Evolutionary conservation across 805 yeast species (phyloP).

Genomic region (Jamesozyma lodderae): DNA sequence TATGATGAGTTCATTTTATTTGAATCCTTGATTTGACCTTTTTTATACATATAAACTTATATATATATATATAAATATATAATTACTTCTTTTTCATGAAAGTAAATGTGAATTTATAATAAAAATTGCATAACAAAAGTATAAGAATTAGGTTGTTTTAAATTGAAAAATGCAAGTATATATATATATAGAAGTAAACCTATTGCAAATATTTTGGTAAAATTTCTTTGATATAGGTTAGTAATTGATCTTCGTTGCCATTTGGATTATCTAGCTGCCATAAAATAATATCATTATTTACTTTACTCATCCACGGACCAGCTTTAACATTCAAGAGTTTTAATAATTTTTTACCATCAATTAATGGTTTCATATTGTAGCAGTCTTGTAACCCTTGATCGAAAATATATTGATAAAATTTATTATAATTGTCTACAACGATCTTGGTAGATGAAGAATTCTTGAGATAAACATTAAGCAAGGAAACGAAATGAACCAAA

Average conservation of each 20-base stretch:
- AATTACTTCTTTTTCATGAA: background rate
- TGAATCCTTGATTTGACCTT: too few relatives aligned
- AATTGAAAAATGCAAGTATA: background rate
- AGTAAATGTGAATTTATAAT: background rate
- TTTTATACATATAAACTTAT: background rate
- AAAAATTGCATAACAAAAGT: background rate
- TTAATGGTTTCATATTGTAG: slow-evolving; percentile 47
- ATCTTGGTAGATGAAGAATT: slow-evolving; percentile 5
- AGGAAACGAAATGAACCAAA: slow-evolving; percentile 34
- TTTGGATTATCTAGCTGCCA: slow-evolving; percentile 78
- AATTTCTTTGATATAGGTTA: slow-evolving; percentile 32
- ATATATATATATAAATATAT: background rate
- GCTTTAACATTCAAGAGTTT: slow-evolving; percentile 48
- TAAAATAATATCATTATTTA: slow-evolving; percentile 45
- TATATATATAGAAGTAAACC: background rate
- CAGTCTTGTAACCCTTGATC: slow-evolving; percentile 16
- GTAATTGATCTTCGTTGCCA: slow-evolving; percentile 44
- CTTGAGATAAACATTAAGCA: slow-evolving; percentile 11
- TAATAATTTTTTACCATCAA: slow-evolving; percentile 68
- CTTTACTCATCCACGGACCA: slow-evolving; percentile 76
- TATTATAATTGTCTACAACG: slow-evolving; percentile 25
- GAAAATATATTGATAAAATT: slow-evolving; percentile 25
- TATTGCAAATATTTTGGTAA: slow-evolving; percentile 14
- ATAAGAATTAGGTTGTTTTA: background rate
- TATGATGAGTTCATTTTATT: background rate